Base-by-base conservation (phyloP, 306 rosid genomes). In the Prinsepia uniflora region DNA sequence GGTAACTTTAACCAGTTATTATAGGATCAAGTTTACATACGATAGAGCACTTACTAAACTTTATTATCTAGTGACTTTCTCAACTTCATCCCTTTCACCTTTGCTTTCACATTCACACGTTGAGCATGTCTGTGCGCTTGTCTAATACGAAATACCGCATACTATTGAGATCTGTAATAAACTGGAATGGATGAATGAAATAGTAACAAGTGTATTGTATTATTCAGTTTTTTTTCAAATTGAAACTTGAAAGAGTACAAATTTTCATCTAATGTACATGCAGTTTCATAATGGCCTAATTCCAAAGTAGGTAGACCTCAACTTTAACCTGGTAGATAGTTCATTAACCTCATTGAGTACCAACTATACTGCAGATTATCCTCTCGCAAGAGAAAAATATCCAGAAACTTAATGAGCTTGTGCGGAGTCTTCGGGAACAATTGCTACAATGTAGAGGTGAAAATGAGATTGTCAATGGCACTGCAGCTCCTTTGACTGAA, bases 331-430 rank as follows among this genome's bases (percentile, higher is more conserved):
- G 44, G 43, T 22, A 70, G 13, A 55, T 43, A 8, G 41, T 55
- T 8, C 42, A 42, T 56, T 65, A 48, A 47, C 44, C 15, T 45
- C 18, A 24, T 24, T 65, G 46, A 48, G 49, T 49, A n/a, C 72
- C 43, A 60, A 67, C 49, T 7, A 40, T n/a, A 10, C 39, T 65
- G 81, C 73, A 86, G 90, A 86, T 86, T 57, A 86, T 86, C 53
- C 88, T 86, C n/a, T 86, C 88, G n/a, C 90, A 86, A 63, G 86
- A 86, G 83, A 86, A 65, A 76, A 84, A 76, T 75, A 84, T 86
- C 71, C 86, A 75, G 74, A 84, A 79, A 77, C 84, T 86, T 52
- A 82, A 81, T 55, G 90, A 81, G 79, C 80, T 79, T 20, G 83
- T 79, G 67, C 86, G 20, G 52, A 83, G 81, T 75, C 90, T 83